Evolutionary conservation across 2,329 filamentous ascomycete species (phyloP).

Genomic region (Pestalotiopsis sp.): DNA sequence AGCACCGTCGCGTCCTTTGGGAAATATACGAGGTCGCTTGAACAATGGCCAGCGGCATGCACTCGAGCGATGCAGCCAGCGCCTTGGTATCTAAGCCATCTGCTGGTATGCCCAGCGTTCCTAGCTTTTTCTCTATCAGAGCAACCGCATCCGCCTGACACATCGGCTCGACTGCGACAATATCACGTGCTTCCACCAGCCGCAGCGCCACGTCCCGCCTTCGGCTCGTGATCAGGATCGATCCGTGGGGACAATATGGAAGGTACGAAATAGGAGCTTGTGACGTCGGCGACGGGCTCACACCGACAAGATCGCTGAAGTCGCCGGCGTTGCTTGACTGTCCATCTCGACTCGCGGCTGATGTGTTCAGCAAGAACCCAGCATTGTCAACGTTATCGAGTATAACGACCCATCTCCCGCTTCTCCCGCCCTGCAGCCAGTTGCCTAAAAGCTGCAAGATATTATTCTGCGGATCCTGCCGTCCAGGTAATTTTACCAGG

Average conservation of each 20-base stretch:
- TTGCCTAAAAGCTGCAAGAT: constrained; percentile 25
- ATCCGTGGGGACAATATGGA: constrained; percentile 23
- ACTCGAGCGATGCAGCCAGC: constrained; percentile 30
- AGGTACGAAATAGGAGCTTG: constrained; percentile 24
- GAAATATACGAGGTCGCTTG: constrained; percentile 37
- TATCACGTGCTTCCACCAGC: constrained; percentile 22
- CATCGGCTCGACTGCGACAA: constrained; percentile 31
- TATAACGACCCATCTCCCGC: constrained; percentile 17
- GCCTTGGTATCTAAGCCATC: constrained; percentile 13
- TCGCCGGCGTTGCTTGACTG: neutral
- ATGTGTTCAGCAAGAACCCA: constrained; percentile 24
- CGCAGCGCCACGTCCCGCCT: constrained; percentile 12
- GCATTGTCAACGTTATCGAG: constrained; percentile 39
- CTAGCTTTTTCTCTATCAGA: constrained; percentile 32
- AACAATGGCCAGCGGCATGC: constrained; percentile 34
- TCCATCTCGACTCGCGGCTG: constrained; percentile 11
- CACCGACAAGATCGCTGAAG: neutral
- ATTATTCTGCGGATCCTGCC: constrained; percentile 26
- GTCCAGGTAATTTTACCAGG: constrained; percentile 25
- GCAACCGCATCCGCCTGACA: constrained; percentile 21
- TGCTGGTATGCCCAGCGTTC: constrained; percentile 10
- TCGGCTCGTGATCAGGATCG: constrained; percentile 25
- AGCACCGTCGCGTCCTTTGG: constrained; percentile 25
- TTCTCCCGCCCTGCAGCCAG: constrained; percentile 30
- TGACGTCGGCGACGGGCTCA: neutral